Base-by-base conservation (phyloP, 306 rosid species). In the Medicago truncatula region DNA sequence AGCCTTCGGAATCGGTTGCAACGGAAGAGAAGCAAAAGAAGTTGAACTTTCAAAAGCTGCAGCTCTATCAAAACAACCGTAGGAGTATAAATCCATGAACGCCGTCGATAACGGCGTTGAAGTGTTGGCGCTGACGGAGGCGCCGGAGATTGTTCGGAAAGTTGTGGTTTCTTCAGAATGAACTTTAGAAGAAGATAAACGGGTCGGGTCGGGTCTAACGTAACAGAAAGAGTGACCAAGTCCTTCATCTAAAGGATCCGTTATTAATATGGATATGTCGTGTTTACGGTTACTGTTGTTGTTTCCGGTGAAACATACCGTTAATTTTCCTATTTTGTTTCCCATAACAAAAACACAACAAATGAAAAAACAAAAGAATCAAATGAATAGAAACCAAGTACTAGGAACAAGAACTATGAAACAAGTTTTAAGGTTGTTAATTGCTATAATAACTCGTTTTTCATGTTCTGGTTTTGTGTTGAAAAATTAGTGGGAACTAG, bases 121-220 rank as follows among this genome's bases (percentile, higher is more conserved):
- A 0, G 99, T 88, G 89, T 96, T 96, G 17, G 99, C 99, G 77
- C 99, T 96, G 34, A 96, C 97, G 1, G 99, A 92, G 3, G 99
- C 99, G 3, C 99, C 99, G 7, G 99, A 96, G 58, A 96, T 96
- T 18, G 99, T 83, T 76, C 93, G 75, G 81, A 96, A 96, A 41
- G 99, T 92, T 43, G 97, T 96, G 63, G 99, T 87, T 77, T 96
- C 97, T 36, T 96, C 99, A 0, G 98, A 96, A 83, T 90, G 92
- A 17, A 96, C 99, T 58, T 96, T 92, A 0, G 99, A 96, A 0
- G 87, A 89, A 0, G 97, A 93, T 0, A 90, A 38, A 8, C 92
- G 87, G 31, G 81, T 70, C 53, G 92, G 92, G 81, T 95, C 99
- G 21, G 99, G 99, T 23, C 99, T 76, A 2, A 96, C 99, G n/a